A percentile compares a stretch with the other conserved stretches of the same genome.
phyloP scores from a whole-genome alignment of 169 alveolate genomes.

The Eimeria falciformis region DNA sequence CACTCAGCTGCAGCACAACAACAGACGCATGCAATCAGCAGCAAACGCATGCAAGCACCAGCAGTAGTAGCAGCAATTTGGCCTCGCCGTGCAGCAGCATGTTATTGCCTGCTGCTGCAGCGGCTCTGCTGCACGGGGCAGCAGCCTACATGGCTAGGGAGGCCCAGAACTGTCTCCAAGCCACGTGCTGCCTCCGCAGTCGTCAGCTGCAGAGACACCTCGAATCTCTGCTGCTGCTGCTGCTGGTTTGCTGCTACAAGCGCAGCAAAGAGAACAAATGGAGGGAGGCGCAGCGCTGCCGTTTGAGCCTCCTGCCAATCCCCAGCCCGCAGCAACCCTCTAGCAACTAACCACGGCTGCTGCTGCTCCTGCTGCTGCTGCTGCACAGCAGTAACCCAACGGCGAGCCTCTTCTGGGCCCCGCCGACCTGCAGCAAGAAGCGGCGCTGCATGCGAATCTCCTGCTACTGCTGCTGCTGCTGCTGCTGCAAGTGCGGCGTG shows the following conservation, averaged over 20 bases:
- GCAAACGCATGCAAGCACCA: conserved; percentile 4
- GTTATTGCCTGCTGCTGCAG: not conserved
- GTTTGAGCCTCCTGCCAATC: conserved; percentile 28
- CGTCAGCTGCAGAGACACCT: conserved; percentile 12
- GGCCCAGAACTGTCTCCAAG: conserved; percentile 50
- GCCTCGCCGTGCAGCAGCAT: conserved; percentile 40
- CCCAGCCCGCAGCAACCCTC: conserved; percentile 20
- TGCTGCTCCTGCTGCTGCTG: conserved; percentile 42
- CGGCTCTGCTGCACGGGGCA: conserved; percentile 23
- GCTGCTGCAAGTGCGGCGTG: conserved; percentile 53
- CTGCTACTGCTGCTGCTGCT: conserved; percentile 58
- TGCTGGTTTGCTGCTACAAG: conserved; percentile 22
- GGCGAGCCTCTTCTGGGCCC: conserved; percentile 19
- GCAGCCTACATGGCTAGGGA: conserved; percentile 16
- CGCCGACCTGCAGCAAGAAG: not conserved
- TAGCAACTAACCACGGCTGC: conserved; percentile 47
- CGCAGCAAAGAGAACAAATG: conserved; percentile 59
- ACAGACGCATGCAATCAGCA: conserved; percentile 47
- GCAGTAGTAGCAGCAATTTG: conserved; percentile 5
- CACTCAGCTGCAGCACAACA: conserved; percentile 56
- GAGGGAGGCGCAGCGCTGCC: conserved; percentile 51
- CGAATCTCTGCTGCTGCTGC: conserved; percentile 46
- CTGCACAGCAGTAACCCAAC: conserved; percentile 46
- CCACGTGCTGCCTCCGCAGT: conserved; percentile 42
- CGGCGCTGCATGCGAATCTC: not conserved